Conservation (phyloP, 2,329 filamentous ascomycete genomes). For the Aspergillus tamarii region DNA sequence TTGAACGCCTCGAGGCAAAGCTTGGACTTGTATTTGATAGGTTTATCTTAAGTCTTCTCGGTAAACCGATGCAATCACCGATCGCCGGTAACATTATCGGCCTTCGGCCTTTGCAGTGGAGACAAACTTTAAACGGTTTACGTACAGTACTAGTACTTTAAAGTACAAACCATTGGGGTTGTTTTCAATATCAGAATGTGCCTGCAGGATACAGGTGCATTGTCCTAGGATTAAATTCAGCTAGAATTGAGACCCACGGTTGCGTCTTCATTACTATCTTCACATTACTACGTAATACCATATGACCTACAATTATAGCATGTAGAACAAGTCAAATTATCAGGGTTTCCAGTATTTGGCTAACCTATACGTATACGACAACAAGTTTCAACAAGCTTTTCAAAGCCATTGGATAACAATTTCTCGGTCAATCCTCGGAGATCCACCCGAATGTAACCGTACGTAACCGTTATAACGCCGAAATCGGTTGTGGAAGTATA, state of each 20-base stretch:
- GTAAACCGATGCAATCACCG: too few relatives aligned
- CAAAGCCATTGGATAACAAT: neutral
- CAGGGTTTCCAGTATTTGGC: too few relatives aligned
- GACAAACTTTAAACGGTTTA: neutral
- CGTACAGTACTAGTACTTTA: too few relatives aligned
- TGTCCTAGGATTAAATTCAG: neutral
- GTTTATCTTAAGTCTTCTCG: too few relatives aligned
- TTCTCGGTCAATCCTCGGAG: neutral
- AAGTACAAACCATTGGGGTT: neutral
- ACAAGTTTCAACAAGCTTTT: neutral
- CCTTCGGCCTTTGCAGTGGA: neutral
- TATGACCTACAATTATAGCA: neutral
- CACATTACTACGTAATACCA: too few relatives aligned
- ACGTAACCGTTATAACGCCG: neutral
- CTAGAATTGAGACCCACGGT: neutral
- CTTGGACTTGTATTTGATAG: too few relatives aligned
- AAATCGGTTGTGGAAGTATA: neutral
- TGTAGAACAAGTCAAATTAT: neutral
- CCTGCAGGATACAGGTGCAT: neutral
- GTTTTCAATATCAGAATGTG: neutral
- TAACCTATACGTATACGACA: neutral
- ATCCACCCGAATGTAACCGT: neutral
- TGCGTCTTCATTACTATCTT: too few relatives aligned
- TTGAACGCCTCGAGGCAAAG: neutral
- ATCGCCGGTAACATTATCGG: neutral